phyloP scores from a whole-genome alignment of 2,329 filamentous ascomycete genomes.

The Paraphoma sp. region DNA sequence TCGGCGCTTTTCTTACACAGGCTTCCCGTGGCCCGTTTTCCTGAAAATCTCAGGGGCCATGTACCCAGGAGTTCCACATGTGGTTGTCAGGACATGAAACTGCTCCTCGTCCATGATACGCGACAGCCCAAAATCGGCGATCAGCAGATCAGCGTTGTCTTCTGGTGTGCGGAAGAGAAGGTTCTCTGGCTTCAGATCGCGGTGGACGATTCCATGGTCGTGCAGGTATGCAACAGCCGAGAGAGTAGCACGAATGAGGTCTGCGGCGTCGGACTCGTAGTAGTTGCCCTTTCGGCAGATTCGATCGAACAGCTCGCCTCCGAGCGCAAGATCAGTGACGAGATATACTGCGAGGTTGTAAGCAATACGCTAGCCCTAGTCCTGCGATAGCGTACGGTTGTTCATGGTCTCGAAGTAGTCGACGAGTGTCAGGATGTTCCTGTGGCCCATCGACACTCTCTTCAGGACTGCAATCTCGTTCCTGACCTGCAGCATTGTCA shows the following conservation, averaged over 20 bases:
- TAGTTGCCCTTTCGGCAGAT: constrained; percentile 99
- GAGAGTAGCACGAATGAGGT: constrained; percentile 91
- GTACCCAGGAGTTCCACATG: constrained; percentile 96
- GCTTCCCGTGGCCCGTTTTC: constrained; percentile 96
- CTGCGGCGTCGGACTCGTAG: constrained; percentile 95
- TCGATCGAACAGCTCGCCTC: constrained; percentile 95
- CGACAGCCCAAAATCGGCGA: constrained; percentile 94
- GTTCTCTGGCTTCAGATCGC: constrained; percentile 97
- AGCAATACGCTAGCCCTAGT: constrained; percentile 5
- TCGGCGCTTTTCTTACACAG: constrained; percentile 65
- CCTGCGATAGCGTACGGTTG: constrained; percentile 67
- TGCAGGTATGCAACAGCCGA: constrained; percentile 98
- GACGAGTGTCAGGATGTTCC: constrained; percentile 95
- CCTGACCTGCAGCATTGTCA: constrained; percentile 69
- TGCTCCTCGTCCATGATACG: constrained; percentile 99
- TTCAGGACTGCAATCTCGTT: constrained; percentile 99
- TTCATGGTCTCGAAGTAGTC: constrained; percentile 99
- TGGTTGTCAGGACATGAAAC: constrained; percentile 96
- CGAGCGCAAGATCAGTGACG: constrained; percentile 93
- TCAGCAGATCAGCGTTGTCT: constrained; percentile 95
- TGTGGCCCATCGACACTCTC: constrained; percentile 97
- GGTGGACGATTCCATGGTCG: constrained; percentile 97
- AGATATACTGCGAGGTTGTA: constrained; percentile 72
- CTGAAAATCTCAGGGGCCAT: constrained; percentile 99
- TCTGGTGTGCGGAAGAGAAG: constrained; percentile 95